Evolutionary conservation across 2,329 filamentous ascomycete genomes (phyloP).

Genomic region (Aspergillus sp.): DNA sequence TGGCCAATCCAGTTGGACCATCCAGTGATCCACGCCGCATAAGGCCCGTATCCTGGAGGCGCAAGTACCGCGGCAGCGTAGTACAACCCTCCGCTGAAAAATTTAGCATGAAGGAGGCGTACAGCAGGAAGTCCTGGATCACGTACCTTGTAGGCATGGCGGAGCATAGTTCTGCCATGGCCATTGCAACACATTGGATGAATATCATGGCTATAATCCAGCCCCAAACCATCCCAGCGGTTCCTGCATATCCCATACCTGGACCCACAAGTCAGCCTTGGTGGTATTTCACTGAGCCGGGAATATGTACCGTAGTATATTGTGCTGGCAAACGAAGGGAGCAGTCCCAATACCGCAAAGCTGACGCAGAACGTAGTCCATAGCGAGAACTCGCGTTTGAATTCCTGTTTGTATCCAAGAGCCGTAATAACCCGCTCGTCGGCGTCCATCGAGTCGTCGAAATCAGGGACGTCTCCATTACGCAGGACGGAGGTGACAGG

Average conservation of each 20-base stretch:
- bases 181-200: constrained; percentile 68
- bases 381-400: constrained; percentile 69
- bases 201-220: constrained; percentile 73
- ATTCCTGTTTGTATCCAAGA: constrained; percentile 59
- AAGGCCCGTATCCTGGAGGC: constrained; percentile 63
- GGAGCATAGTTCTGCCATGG: constrained; percentile 70
- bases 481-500: constrained; percentile 38
- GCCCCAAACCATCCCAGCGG: constrained; percentile 70
- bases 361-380: constrained; percentile 75
- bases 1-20: constrained; percentile 72
- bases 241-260: constrained; percentile 56
- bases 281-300: background rate
- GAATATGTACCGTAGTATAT: constrained; percentile 64
- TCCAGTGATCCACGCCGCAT: constrained; percentile 68
- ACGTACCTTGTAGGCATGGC: constrained; percentile 66
- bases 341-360: constrained; percentile 69
- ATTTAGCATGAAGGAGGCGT: background rate
- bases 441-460: constrained; percentile 35
- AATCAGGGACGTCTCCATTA: constrained; percentile 38
- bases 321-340: constrained; percentile 71
- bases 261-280: constrained; percentile 7
- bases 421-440: constrained; percentile 46
- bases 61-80: constrained; percentile 72
- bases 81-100: constrained; percentile 63
- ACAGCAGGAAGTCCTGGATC: background rate